Conservation (phyloP, 2,329 filamentous ascomycete species). For the Xylaria sp. region DNA sequence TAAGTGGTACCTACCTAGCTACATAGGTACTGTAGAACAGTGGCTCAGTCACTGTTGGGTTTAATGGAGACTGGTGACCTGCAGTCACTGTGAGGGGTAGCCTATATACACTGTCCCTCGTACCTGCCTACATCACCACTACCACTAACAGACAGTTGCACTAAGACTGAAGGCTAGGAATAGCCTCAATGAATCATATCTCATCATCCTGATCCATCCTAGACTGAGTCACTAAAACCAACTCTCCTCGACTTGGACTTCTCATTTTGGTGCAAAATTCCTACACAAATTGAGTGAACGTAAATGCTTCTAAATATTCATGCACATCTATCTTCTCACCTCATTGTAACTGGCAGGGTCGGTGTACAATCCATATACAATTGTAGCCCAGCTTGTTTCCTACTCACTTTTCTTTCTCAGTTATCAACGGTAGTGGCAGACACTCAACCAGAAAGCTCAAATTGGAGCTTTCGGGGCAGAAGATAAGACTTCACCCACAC, state of each 20-base stretch:
- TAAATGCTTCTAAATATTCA: background rate
- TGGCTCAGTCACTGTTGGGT: background rate
- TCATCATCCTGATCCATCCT: slow-evolving; percentile 36
- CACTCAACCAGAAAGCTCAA: slow-evolving; percentile 16
- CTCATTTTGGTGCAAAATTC: background rate
- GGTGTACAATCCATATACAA: background rate
- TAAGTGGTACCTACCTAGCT: too few species aligned
- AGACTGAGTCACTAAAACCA: slow-evolving; percentile 12
- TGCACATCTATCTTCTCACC: background rate
- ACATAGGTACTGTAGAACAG: background rate
- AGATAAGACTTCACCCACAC: background rate
- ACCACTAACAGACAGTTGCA: background rate
- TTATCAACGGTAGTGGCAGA: background rate
- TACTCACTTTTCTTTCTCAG: too few species aligned
- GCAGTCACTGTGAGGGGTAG: too few species aligned
- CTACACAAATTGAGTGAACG: slow-evolving; percentile 10
- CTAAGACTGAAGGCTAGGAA: slow-evolving; percentile 18
- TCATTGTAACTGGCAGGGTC: background rate
- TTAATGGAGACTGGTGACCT: too few species aligned
- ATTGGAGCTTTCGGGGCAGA: slow-evolving; percentile 9
- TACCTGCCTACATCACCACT: too few species aligned
- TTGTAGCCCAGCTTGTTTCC: background rate
- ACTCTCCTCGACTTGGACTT: background rate
- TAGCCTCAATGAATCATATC: slow-evolving; percentile 40
- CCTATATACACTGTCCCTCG: too few species aligned